Base-by-base conservation (phyloP, 805 yeast genomes). In the Candida michaelii region DNA sequence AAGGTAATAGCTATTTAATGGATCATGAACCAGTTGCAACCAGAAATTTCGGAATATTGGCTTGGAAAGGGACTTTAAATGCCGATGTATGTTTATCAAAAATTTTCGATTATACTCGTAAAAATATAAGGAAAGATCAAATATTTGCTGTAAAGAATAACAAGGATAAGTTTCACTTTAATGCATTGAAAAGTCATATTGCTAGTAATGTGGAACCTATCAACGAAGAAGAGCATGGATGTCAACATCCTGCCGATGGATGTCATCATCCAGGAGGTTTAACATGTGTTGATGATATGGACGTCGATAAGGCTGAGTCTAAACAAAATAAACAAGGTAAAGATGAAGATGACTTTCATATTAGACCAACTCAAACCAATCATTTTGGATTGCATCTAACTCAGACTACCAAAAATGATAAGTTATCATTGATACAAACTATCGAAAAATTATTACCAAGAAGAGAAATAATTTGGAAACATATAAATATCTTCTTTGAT, bases 401-500 rank as follows among this genome's bases (percentile, higher is more conserved):
- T n/a, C 15, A 23, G 7, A 15, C 33, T 25, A 15, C 45, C 3
- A 21, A 4, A 8, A 11, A 17, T 24, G 40, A 30, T 2, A 36
- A 27, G 27, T 21, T 42, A 13, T 11, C 39, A 15, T 31, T 42
- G 18, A 43, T 43, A n/a, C 12, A 8, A 2, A 32, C 5, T 5
- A 38, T 48, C 7, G 36, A 37, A 23, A n/a, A 15, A 8, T 13
- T 39, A 17, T 32, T 48, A 19, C 51, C 51, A 13, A 35, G 16
- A 21, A 36, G 37, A 24, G 32, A 31, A 11, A 39, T 45, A n/a
- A 43, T 48, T 16, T 45, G 49, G 49, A 33, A 29, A 18, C 25
- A 38, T 7, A 32, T 45, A 2, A 42, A 43, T 30, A 25, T 14
- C 7, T 77, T 66, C 50, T 74, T 73, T 53, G 52, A 55, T 13